Base-by-base conservation (phyloP, 1,284 basidiomycete genomes). In the Naganishia sp. region DNA sequence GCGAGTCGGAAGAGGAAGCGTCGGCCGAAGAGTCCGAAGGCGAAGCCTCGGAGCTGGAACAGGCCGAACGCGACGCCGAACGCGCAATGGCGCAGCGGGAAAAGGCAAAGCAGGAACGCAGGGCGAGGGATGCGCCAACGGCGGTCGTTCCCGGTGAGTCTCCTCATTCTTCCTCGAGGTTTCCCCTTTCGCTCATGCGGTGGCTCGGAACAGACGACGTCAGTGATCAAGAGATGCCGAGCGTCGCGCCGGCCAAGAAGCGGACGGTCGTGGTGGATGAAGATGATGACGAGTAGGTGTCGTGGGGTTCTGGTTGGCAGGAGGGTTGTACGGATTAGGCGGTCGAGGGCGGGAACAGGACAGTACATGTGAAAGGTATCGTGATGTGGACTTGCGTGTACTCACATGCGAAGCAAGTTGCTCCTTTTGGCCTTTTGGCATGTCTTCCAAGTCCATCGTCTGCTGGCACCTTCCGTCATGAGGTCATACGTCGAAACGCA, bases 11-110 rank as follows among this genome's bases (percentile, higher is more conserved):
- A 1, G 39, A 55, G 45, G 54, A 56, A 31, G 31, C 35, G 41
- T 43, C 45, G 39, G 63, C 47, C 23, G 68, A 70, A 46, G 67
- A 55, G 35, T 51, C 23, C 35, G 65, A 64, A 46, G 45, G 47
- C 55, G 63, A 49, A 49, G 64, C 47, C 13, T 51, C 49, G 28
- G 47, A 53, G 43, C 13, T 54, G 47, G 46, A 55, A n/a, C 31
- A 45, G 23, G 55, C 57, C n/a, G 57, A 58, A 5, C 52, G 43
- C 7, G 47, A 23, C 15, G 63, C 57, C 17, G 55, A 49, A 18
- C 53, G 60, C 6, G 57, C 45, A 15, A 39, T 50, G 41, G 43
- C 18, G 50, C 17, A 60, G 54, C 43, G 65, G 35, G 50, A 55
- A 58, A 56, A 63, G 53, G 47, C 41, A 15, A 56, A 60, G 41